These are phyloP conservation scores for Tephrocybe sp. DNA, from an alignment of 768 basidiomycete species.

Conservation along the genomic window DNA sequence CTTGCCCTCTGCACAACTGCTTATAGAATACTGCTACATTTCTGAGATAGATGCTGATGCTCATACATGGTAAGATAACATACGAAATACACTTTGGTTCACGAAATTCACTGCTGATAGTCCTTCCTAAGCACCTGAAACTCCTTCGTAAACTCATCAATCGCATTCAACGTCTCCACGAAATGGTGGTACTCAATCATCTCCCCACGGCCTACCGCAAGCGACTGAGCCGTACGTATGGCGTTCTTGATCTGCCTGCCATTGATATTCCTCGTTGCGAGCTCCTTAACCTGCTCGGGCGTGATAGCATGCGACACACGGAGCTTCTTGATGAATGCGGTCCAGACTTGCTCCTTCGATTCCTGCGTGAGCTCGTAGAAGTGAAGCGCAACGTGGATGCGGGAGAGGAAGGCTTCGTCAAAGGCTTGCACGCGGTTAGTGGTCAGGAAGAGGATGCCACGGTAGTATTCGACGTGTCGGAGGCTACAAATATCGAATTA, in stretches of 20 bases:
- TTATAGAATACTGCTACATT: no score
- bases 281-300: slow-evolving; percentile 39
- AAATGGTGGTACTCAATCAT: slow-evolving; percentile 50
- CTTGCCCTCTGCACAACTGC: no score
- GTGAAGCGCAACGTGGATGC: slow-evolving; percentile 66
- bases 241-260: slow-evolving; percentile 74
- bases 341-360: slow-evolving; percentile 62
- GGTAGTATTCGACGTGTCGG: slow-evolving; percentile 58
- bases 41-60: no score
- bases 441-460: slow-evolving; percentile 56
- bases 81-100: neutral
- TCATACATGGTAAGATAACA: neutral
- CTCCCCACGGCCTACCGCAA: slow-evolving; percentile 51
- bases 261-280: slow-evolving; percentile 55
- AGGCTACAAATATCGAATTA: slow-evolving; percentile 36
- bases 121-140: slow-evolving; percentile 30
- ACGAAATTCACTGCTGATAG: neutral
- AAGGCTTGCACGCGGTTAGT: slow-evolving; percentile 59
- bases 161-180: slow-evolving; percentile 56
- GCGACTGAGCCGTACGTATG: slow-evolving; percentile 60
- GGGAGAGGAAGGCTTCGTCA: slow-evolving; percentile 69
- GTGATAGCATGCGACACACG: slow-evolving; percentile 35
- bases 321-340: slow-evolving; percentile 55
- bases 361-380: slow-evolving; percentile 55
- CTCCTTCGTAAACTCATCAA: slow-evolving; percentile 57